phyloP scores from a whole-genome alignment of 2,329 filamentous ascomycete genomes.

The Fusarium veterinarium region DNA sequence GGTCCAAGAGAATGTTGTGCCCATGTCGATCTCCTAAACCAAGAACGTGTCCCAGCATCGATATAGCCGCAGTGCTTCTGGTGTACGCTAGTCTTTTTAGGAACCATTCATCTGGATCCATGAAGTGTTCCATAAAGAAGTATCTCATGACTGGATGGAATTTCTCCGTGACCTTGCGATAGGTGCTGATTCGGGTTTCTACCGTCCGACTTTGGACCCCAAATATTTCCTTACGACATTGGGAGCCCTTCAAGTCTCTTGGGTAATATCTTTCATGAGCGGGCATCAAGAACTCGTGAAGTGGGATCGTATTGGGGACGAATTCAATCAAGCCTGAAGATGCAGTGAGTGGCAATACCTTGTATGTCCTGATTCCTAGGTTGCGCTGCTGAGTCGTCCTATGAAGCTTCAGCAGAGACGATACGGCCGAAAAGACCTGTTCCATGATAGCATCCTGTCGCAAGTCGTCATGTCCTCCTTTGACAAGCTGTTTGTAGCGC shows the following conservation, averaged over 20 bases:
- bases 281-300: slow-evolving; percentile 92
- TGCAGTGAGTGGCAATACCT: slow-evolving; percentile 89
- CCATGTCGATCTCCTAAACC: slow-evolving; percentile 95
- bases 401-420: slow-evolving; percentile 86
- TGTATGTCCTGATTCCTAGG: slow-evolving; percentile 94
- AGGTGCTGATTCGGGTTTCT: slow-evolving; percentile 78
- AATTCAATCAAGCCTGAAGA: slow-evolving; percentile 96
- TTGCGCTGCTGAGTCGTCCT: slow-evolving; percentile 88
- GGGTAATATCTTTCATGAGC: slow-evolving; percentile 90
- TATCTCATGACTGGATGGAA: slow-evolving; percentile 96
- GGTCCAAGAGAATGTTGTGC: slow-evolving; percentile 95
- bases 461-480: slow-evolving; percentile 94
- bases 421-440: slow-evolving; percentile 97
- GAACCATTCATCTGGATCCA: slow-evolving; percentile 97
- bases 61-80: slow-evolving; percentile 91
- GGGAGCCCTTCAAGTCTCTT: slow-evolving; percentile 79
- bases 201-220: slow-evolving; percentile 76
- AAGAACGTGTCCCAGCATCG: slow-evolving; percentile 91
- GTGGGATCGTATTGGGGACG: slow-evolving; percentile 89
- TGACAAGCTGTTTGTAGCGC: slow-evolving; percentile 90
- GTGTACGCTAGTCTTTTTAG: slow-evolving; percentile 89
- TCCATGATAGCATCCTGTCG: slow-evolving; percentile 99
- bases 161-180: slow-evolving; percentile 79
- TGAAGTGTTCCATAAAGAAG: slow-evolving; percentile 96
- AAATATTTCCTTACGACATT: slow-evolving; percentile 83